phyloP scores from a whole-genome alignment of 2,329 filamentous ascomycete species.

The Blastomyces emzantsi region DNA sequence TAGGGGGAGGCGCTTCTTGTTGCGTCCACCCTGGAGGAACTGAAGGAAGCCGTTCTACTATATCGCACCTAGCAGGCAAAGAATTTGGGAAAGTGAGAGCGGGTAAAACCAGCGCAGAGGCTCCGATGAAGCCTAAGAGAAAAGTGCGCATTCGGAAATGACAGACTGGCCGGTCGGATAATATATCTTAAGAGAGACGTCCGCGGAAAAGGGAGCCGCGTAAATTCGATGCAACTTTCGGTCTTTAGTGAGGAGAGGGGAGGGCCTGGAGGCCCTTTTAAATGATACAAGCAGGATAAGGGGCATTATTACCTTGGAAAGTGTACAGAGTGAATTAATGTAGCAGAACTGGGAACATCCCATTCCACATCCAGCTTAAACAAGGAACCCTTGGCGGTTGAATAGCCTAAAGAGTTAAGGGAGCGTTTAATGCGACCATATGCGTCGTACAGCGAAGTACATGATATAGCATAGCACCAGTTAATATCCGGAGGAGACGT shows the following conservation, averaged over 20 bases:
- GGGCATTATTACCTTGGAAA: background rate
- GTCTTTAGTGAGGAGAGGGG: background rate
- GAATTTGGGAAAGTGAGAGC: background rate
- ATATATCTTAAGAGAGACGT: background rate
- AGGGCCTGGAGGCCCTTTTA: background rate
- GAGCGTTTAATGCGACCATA: background rate
- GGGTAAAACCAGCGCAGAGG: background rate
- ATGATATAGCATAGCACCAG: background rate
- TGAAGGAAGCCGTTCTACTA: conserved; percentile 24
- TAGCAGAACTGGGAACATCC: background rate
- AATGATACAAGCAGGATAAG: background rate
- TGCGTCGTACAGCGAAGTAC: background rate
- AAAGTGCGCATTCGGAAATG: background rate
- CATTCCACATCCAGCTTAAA: background rate
- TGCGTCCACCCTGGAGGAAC: conserved; percentile 30
- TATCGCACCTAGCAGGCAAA: conserved; percentile 13
- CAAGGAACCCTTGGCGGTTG: background rate
- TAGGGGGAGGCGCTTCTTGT: conserved; percentile 22
- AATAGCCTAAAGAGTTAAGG: background rate
- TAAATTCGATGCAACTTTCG: background rate
- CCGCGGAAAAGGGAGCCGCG: background rate
- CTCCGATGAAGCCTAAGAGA: background rate
- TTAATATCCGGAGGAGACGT: background rate
- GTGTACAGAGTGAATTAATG: background rate
- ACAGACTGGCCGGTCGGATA: background rate